Conservation (phyloP, 2,329 filamentous ascomycete species). For the Dryadomyces sulphureus region DNA sequence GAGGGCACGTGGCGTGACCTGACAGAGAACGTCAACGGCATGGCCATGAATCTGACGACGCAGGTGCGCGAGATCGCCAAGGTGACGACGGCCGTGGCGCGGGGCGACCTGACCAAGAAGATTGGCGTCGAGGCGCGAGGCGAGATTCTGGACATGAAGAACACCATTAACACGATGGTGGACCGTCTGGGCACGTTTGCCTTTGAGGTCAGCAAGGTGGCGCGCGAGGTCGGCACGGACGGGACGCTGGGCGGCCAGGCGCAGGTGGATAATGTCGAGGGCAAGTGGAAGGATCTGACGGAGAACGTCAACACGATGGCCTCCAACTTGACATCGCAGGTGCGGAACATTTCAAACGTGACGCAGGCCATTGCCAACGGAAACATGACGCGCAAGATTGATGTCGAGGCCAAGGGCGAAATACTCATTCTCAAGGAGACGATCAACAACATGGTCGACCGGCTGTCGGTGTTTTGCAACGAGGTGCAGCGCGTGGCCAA, state of each 20-base stretch:
- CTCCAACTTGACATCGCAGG: slow-evolving; percentile 55
- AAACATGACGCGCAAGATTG: slow-evolving; percentile 90
- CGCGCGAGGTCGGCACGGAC: slow-evolving; percentile 90
- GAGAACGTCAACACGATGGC: slow-evolving; percentile 75
- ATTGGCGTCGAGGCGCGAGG: slow-evolving; percentile 88
- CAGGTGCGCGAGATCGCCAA: slow-evolving; percentile 96
- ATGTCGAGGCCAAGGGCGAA: slow-evolving; percentile 88
- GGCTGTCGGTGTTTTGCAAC: slow-evolving; percentile 88
- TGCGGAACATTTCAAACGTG: slow-evolving; percentile 83
- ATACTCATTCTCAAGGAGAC: slow-evolving; percentile 89
- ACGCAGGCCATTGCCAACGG: slow-evolving; percentile 91
- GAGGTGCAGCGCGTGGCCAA: slow-evolving; percentile 92
- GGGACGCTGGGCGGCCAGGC: slow-evolving; percentile 89
- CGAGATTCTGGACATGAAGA: slow-evolving; percentile 89
- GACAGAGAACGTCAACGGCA: slow-evolving; percentile 91
- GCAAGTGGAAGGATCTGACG: slow-evolving; percentile 96
- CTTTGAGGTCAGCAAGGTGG: slow-evolving; percentile 90
- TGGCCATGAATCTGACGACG: slow-evolving; percentile 96
- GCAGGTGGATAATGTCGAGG: slow-evolving; percentile 84
- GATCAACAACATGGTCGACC: slow-evolving; percentile 97
- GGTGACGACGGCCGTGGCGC: slow-evolving; percentile 88
- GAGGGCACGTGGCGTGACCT: slow-evolving; percentile 95
- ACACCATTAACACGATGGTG: slow-evolving; percentile 98
- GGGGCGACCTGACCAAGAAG: slow-evolving; percentile 88
- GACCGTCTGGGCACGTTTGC: slow-evolving; percentile 92